phyloP scores from a whole-genome alignment of 345 rosid genomes.

The Linum tenue region DNA sequence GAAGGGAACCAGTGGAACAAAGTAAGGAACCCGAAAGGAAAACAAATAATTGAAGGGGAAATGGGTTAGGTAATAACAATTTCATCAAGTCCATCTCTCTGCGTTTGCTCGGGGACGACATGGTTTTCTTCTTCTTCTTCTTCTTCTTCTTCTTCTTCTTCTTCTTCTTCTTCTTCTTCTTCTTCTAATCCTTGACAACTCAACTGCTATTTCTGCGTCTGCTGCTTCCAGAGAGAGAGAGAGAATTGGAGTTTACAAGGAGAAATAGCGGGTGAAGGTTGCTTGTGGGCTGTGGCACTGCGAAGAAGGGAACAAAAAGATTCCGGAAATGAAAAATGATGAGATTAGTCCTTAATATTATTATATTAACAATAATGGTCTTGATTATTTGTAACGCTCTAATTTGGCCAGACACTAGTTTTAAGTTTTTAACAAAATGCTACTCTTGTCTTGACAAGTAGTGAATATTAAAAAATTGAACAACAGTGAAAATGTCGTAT shows the following conservation, averaged over 20 bases:
- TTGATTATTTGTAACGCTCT: too few relatives aligned
- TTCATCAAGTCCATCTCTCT: conserved; percentile 76
- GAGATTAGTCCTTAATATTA: not conserved
- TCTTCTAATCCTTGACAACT: conserved; percentile 8
- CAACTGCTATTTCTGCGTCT: too few relatives aligned
- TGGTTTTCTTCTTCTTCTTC: conserved; percentile 11
- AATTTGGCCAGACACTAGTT: too few relatives aligned
- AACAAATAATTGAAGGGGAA: conserved; percentile 1
- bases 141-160: too few relatives aligned
- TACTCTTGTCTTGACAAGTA: too few relatives aligned
- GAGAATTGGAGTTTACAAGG: not conserved
- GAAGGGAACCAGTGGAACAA: conserved; percentile 6
- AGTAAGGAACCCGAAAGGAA: not conserved
- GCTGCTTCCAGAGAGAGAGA: not conserved
- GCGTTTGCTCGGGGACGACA: conserved; percentile 77
- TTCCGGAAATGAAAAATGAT: not conserved
- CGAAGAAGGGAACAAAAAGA: not conserved
- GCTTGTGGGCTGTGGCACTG: not conserved
- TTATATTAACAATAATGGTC: too few relatives aligned
- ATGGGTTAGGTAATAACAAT: conserved; percentile 29
- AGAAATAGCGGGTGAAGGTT: too few relatives aligned
- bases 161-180: not conserved
- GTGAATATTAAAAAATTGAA: too few relatives aligned
- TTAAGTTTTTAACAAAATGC: too few relatives aligned
- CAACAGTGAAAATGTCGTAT: too few relatives aligned